Evolutionary conservation across 805 yeast genomes (phyloP).

Genomic region (Hanseniaspora vineae): DNA sequence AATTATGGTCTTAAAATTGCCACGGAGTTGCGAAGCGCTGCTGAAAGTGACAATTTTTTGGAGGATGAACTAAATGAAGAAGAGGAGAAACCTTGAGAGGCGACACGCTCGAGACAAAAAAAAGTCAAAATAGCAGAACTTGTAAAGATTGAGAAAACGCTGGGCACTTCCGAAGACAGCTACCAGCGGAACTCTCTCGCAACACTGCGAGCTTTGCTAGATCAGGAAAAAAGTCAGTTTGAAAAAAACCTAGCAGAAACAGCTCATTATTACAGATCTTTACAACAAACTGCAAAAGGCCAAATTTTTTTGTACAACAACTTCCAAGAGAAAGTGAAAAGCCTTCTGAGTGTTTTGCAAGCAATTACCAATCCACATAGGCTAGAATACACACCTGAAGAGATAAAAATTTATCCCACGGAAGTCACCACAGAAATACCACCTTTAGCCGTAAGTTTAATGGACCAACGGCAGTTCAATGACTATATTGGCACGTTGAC

Average conservation of each 20-base stretch:
- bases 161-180: background rate
- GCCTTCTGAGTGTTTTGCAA: constrained; percentile 7
- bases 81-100: background rate
- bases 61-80: too few species aligned
- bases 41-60: background rate
- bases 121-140: background rate
- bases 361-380: background rate
- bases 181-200: background rate
- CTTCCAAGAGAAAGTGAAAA: constrained; percentile 10
- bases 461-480: constrained; percentile 17
- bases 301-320: constrained; percentile 6
- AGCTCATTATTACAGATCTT: constrained; percentile 1
- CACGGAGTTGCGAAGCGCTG: background rate
- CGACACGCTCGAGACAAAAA: background rate
- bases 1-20: background rate
- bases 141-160: background rate
- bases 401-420: constrained; percentile 5
- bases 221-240: constrained; percentile 6
- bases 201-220: background rate
- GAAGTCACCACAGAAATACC: constrained; percentile 25
- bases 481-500: constrained; percentile 25
- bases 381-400: background rate
- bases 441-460: constrained; percentile 21
- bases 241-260: constrained; percentile 6
- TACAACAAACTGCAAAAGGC: constrained; percentile 5